Percentiles rank a stretch among this genome's conserved stretches.
phyloP scores from a whole-genome alignment of 106 monocot genomes.

The Alisma plantagoaquatica region DNA sequence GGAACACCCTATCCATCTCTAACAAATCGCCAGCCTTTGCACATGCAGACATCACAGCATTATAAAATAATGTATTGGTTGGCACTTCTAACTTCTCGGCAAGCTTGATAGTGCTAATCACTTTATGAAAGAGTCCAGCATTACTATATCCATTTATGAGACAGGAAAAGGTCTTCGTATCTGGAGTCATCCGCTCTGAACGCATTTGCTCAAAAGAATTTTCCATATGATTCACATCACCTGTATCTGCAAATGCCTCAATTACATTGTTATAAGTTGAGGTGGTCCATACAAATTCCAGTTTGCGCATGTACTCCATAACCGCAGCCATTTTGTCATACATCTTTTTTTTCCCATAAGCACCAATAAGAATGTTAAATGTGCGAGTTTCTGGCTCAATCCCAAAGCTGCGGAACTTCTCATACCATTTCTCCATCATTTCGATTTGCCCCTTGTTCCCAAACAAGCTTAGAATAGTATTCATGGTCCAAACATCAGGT shows the following conservation, averaged over 20 bases:
- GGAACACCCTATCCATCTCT: conserved; percentile 98
- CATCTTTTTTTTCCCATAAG: conserved; percentile 66
- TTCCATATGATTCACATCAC: conserved; percentile 81
- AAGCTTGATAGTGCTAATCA: conserved; percentile 61
- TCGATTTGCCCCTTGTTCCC: conserved; percentile 58
- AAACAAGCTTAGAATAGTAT: conserved; percentile 71
- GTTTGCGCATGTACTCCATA: conserved; percentile 87
- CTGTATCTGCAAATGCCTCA: conserved; percentile 68
- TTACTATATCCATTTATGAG: conserved; percentile 75
- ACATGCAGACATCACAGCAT: conserved; percentile 80
- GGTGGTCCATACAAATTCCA: conserved; percentile 75
- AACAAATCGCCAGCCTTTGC: conserved; percentile 76
- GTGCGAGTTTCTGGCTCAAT: conserved; percentile 84
- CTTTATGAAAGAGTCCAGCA: conserved; percentile 80
- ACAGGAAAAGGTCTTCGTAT: conserved; percentile 83
- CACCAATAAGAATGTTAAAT: conserved; percentile 81
- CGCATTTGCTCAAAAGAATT: conserved; percentile 81
- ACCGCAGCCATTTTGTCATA: conserved; percentile 88
- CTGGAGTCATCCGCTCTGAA: conserved; percentile 68
- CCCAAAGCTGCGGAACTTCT: conserved; percentile 63
- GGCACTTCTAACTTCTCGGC: conserved; percentile 66
- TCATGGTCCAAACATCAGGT: conserved; percentile 95
- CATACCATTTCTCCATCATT: conserved; percentile 92
- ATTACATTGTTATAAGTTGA: conserved; percentile 84
- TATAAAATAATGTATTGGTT: conserved; percentile 50